These are phyloP conservation scores for Tricholoma sp. DNA, from an alignment of 768 basidiomycete species.

Conservation along the genomic window DNA sequence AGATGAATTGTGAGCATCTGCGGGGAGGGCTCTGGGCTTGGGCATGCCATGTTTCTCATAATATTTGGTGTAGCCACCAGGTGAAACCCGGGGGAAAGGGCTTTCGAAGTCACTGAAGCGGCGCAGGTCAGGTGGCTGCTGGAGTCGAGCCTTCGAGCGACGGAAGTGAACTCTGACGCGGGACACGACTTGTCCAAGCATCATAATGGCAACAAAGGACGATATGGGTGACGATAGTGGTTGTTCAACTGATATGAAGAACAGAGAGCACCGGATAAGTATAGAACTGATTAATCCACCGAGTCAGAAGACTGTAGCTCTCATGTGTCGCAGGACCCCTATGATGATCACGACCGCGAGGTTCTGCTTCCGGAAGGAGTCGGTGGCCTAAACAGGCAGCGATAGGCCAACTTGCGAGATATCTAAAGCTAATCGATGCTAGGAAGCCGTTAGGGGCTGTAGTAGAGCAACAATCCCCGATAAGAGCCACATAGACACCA, in stretches of 20 bases:
- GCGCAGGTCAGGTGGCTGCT: constrained; percentile 30
- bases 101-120: constrained; percentile 31
- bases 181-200: constrained; percentile 28
- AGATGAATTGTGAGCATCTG: background rate
- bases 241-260: background rate
- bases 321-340: constrained; percentile 8
- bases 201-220: constrained; percentile 7
- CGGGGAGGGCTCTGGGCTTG: constrained; percentile 5
- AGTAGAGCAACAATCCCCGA: background rate
- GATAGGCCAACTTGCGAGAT: background rate
- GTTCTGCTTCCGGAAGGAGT: constrained; percentile 1
- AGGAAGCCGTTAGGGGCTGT: background rate
- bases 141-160: constrained; percentile 10
- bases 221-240: background rate
- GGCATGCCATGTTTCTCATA: constrained; percentile 23
- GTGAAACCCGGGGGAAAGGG: constrained; percentile 34
- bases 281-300: constrained; percentile 1
- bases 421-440: background rate
- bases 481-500: too few species aligned
- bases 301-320: constrained; percentile 15
- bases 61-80: constrained; percentile 38
- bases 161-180: constrained; percentile 19
- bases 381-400: background rate
- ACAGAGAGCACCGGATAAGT: background rate
- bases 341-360: constrained; percentile 3